A percentile compares a stretch with the other conserved stretches of the same genome.
Conservation (phyloP, 805 yeast species). For the Candida xiaguanensis region DNA sequence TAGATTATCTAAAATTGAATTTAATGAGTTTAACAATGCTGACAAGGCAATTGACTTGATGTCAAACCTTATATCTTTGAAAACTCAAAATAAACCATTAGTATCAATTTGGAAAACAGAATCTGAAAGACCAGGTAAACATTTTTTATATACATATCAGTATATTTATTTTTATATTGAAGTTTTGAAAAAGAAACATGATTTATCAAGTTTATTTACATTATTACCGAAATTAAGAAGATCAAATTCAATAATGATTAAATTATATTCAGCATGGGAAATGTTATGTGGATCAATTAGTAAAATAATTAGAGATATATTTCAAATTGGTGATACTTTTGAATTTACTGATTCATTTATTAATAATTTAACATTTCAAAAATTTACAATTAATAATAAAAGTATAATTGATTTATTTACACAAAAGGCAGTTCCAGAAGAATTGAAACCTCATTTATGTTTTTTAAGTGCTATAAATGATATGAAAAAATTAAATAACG, state of each 20-base stretch:
- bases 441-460: slow-evolving; percentile 37
- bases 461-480: slow-evolving; percentile 52
- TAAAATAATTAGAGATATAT: slow-evolving; percentile 43
- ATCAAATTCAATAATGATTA: slow-evolving; percentile 72
- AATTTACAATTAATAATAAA: slow-evolving; percentile 40
- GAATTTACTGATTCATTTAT: slow-evolving; percentile 51
- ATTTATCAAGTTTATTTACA: slow-evolving; percentile 54
- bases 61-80: slow-evolving; percentile 58
- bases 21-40: slow-evolving; percentile 50
- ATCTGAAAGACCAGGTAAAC: slow-evolving; percentile 87
- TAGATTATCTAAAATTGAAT: slow-evolving; percentile 60
- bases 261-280: slow-evolving; percentile 66
- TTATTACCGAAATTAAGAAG: slow-evolving; percentile 75
- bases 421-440: slow-evolving; percentile 31
- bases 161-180: slow-evolving; percentile 65
- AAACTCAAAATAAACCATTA: slow-evolving; percentile 64
- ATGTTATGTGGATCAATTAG: slow-evolving; percentile 50
- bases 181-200: slow-evolving; percentile 49
- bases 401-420: slow-evolving; percentile 21
- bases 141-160: slow-evolving; percentile 70
- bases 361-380: slow-evolving; percentile 39
- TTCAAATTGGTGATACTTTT: slow-evolving; percentile 40
- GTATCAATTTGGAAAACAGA: slow-evolving; percentile 94
- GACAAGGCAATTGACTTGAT: slow-evolving; percentile 62
- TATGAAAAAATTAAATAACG: slow-evolving; percentile 69